Evolutionary conservation across 495 filamentous ascomycete species (phyloP).

Genomic region (Penicillium mononematosum): DNA sequence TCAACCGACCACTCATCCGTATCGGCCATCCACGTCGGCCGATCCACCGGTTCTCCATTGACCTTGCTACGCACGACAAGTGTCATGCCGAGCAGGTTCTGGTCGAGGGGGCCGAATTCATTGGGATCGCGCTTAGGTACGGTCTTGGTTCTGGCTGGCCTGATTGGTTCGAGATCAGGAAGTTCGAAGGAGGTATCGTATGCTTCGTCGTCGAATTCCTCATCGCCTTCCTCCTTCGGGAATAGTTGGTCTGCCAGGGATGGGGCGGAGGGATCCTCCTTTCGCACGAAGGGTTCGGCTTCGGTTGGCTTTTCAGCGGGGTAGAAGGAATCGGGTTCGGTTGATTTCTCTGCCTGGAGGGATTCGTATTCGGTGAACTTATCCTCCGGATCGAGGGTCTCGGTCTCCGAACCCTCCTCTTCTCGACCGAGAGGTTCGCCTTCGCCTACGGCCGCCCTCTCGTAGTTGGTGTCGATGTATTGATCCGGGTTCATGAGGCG

Average conservation of each 20-base stretch:
- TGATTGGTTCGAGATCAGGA: too few species aligned
- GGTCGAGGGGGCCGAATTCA: neutral
- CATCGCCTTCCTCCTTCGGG: too few species aligned
- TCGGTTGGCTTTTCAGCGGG: too few species aligned
- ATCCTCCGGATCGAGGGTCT: too few species aligned
- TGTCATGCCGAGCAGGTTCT: conserved; percentile 60
- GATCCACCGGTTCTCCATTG: conserved; percentile 60
- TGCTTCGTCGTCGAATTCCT: neutral
- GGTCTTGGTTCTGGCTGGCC: neutral
- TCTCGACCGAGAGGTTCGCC: too few species aligned
- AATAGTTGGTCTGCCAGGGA: too few species aligned
- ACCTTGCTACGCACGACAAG: conserved; percentile 71
- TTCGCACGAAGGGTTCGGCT: too few species aligned
- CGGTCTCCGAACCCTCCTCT: too few species aligned
- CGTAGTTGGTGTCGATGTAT: neutral
- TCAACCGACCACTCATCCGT: conserved; percentile 70
- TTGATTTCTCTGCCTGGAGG: too few species aligned
- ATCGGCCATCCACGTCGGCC: conserved; percentile 52
- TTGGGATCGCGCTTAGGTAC: neutral
- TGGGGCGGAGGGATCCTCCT: too few species aligned
- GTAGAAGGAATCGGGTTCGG: too few species aligned
- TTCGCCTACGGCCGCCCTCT: neutral
- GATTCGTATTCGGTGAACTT: too few species aligned
- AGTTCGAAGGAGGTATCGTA: neutral
- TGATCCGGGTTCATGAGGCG: conserved; percentile 45